Base-by-base conservation (phyloP, 768 basidiomycete genomes). In the Myochromella boudieri region DNA sequence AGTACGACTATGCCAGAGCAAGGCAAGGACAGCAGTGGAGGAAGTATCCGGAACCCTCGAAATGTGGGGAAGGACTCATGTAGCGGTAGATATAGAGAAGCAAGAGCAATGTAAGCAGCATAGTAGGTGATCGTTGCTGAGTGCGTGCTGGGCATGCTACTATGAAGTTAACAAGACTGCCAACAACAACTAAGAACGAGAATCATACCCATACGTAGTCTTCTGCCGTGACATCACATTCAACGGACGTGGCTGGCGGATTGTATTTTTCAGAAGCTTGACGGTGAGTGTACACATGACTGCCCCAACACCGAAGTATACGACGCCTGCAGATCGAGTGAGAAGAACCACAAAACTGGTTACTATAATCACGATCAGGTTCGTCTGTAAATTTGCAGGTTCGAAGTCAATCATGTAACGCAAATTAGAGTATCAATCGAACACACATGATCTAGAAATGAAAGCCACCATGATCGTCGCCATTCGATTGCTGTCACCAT, bases 101-200 rank as follows among this genome's bases (percentile, higher is more conserved):
- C 80, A 9, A 89, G 68, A 10, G 74, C 53, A 20, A 81, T 75
- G 58, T 80, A 91, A 2, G 75, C 70, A 7, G 79, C 81, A 58
- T 77, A 85, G 66, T 74, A 90, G 2, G 75, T 71, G 54, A 87
- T 86, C 4, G 73, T 68, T 8, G 86, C 82, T 9, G 88, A 84
- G 62, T 91, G 89, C 4, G 89, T 91, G 52, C 85, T 87, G 4
- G 89, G 89, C 89, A 91, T 91, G 10, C 89, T 90, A 59, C 38
- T 48, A 26, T 11, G 32, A 28, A 12, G 28, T 48, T 29, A 39
- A 25, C 6, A 26, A 38, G 29, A 17, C n/a, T 21, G 10, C 15
- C 3, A 21, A 18, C n/a, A 18, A 22, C 17, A 11, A 33, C 37
- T 10, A 24, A 46, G 9, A 36, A 40, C 32, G 17, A 8, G 6